A percentile compares a stretch with the other conserved stretches of the same genome.
These are phyloP conservation scores for Musa itinerans DNA, from an alignment of 176 grass and related monocot species.

Conservation along the genomic window DNA sequence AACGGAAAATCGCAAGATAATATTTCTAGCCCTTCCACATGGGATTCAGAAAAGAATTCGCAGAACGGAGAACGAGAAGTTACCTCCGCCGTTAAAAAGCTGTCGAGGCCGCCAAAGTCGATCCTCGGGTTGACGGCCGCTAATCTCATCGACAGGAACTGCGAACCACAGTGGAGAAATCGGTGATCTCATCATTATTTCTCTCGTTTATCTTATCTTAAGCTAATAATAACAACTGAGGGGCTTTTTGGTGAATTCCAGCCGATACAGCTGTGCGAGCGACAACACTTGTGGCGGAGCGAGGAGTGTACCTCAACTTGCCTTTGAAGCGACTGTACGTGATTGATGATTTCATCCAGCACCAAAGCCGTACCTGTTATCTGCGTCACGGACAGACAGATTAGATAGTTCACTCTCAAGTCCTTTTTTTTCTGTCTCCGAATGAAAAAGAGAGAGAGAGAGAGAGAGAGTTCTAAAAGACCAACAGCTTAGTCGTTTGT, in stretches of 20 bases:
- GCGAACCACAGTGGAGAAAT: slow-evolving; percentile 19
- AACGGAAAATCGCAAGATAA: slow-evolving; percentile 9
- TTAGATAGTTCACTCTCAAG: background rate
- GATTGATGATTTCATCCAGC: slow-evolving; percentile 95
- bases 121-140: slow-evolving; percentile 77
- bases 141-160: slow-evolving; percentile 87
- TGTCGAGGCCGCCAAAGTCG: slow-evolving; percentile 64
- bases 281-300: background rate
- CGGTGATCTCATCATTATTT: background rate
- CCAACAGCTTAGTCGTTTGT: too few species aligned
- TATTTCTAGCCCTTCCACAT: background rate
- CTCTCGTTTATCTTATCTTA: background rate
- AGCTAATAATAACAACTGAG: slow-evolving; percentile 19
- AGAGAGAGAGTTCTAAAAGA: too few species aligned
- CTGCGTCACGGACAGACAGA: slow-evolving; percentile 16
- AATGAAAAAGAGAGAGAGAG: too few species aligned
- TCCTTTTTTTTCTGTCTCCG: background rate
- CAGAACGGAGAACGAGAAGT: background rate
- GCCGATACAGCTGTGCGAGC: slow-evolving; percentile 62
- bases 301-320: slow-evolving; percentile 72
- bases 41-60: background rate
- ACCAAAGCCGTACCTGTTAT: slow-evolving; percentile 86
- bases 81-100: slow-evolving; percentile 63
- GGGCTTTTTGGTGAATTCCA: background rate
- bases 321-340: slow-evolving; percentile 90